Evolutionary conservation across 1,284 basidiomycete genomes (phyloP).

Genomic region (Boletus calvinii): DNA sequence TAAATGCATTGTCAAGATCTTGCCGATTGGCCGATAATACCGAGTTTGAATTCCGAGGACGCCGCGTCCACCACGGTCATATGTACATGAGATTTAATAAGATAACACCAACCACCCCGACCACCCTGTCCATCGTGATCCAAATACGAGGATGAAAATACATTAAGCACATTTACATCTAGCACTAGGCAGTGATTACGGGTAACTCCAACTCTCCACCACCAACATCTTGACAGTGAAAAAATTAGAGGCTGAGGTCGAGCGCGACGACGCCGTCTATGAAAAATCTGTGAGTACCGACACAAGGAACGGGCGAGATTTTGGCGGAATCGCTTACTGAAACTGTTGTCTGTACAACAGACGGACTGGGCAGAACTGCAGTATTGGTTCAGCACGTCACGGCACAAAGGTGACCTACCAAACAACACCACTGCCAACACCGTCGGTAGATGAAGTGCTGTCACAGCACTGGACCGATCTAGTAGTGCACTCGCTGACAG

Average conservation of each 20-base stretch:
- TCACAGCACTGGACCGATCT: neutral
- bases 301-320: neutral
- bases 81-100: too few species aligned
- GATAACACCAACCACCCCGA: too few species aligned
- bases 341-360: constrained; percentile 3
- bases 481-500: neutral
- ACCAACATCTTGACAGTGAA: neutral
- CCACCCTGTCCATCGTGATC: too few species aligned
- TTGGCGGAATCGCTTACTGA: constrained; percentile 1
- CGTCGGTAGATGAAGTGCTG: neutral
- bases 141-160: neutral
- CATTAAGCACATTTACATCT: neutral
- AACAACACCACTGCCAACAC: neutral
- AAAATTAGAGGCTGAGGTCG: constrained; percentile 2
- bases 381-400: neutral
- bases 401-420: neutral
- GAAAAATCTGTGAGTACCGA: neutral
- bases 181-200: neutral
- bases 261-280: constrained; percentile 1
- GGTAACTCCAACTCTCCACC: neutral
- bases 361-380: neutral
- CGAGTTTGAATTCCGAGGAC: constrained; percentile 1
- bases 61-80: constrained; percentile 2
- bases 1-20: constrained; percentile 11
- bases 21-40: constrained; percentile 1